Percentiles rank a stretch among this genome's conserved stretches.
Conservation (phyloP, 441 rosid genomes). For the Macaranga tanarius region DNA sequence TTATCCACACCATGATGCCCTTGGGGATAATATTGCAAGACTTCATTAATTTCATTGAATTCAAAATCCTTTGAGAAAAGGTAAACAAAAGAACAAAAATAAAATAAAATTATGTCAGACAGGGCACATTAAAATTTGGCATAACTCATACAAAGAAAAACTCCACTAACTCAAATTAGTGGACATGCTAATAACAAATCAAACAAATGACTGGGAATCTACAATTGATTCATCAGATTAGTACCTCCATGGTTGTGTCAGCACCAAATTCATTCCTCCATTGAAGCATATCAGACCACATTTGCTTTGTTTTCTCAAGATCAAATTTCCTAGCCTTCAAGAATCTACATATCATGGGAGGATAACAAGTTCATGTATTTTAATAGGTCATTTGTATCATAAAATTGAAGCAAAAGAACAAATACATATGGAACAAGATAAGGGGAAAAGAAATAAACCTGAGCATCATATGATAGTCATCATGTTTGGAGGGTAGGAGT, state of each 20-base stretch:
- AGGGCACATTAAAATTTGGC: neutral
- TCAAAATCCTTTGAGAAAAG: constrained; percentile 60
- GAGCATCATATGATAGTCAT: constrained; percentile 83
- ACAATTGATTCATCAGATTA: neutral
- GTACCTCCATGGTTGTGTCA: constrained; percentile 66
- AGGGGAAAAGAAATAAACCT: constrained; percentile 36
- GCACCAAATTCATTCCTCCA: constrained; percentile 87
- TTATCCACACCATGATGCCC: constrained; percentile 91
- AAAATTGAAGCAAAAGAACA: neutral
- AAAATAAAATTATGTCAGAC: neutral
- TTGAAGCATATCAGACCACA: constrained; percentile 83
- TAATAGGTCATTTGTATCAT: neutral
- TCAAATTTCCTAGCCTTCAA: constrained; percentile 88
- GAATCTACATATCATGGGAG: constrained; percentile 42
- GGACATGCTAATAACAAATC: neutral
- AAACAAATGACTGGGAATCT: too few species aligned
- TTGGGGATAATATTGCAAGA: constrained; percentile 70
- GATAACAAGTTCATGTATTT: constrained; percentile 14
- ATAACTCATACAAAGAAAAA: constrained; percentile 4
- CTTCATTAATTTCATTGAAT: constrained; percentile 59
- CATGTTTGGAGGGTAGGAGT: constrained; percentile 64
- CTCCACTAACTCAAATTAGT: neutral
- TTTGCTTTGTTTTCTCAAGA: constrained; percentile 71
- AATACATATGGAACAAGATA: neutral
- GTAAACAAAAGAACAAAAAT: constrained; percentile 2